Conservation (phyloP, 768 basidiomycete species). For the Fomitopsis serialis region DNA sequence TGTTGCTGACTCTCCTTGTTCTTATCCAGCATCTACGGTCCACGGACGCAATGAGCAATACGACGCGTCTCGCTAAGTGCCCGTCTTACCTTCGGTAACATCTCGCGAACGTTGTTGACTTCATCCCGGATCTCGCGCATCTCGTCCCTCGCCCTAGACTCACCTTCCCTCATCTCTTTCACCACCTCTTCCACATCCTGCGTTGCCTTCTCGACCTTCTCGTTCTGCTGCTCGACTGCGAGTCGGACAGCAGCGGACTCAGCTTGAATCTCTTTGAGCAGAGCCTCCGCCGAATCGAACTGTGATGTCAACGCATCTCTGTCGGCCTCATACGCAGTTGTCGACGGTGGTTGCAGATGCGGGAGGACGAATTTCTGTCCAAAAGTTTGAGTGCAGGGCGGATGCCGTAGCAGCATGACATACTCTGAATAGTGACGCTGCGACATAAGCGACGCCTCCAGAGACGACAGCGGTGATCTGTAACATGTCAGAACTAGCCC, state of each 20-base stretch:
- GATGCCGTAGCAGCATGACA: constrained; percentile 11
- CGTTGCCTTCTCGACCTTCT: constrained; percentile 64
- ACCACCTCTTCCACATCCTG: constrained; percentile 70
- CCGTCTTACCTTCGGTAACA: constrained; percentile 82
- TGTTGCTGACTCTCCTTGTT: constrained; percentile 81
- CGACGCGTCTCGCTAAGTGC: background rate
- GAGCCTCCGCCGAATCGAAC: constrained; percentile 82
- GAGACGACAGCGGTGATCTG: constrained; percentile 93
- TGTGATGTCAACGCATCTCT: constrained; percentile 80
- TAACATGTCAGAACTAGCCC: background rate
- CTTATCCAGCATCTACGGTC: constrained; percentile 84
- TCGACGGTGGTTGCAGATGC: constrained; percentile 82
- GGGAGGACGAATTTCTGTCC: constrained; percentile 85
- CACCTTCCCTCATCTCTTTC: constrained; percentile 70
- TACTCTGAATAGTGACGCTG: constrained; percentile 75
- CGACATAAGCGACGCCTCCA: constrained; percentile 78
- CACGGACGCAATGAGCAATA: too few species aligned
- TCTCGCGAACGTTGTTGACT: constrained; percentile 82
- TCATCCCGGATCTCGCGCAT: constrained; percentile 91
- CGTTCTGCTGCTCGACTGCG: constrained; percentile 74
- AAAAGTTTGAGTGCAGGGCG: constrained; percentile 2
- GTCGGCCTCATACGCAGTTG: constrained; percentile 87
- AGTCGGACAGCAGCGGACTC: constrained; percentile 69
- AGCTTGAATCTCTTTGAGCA: constrained; percentile 74
- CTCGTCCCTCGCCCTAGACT: constrained; percentile 76